Evolutionary conservation across 108 stramenopile genomes (phyloP).

Genomic region (Skeletonema tropicum): DNA sequence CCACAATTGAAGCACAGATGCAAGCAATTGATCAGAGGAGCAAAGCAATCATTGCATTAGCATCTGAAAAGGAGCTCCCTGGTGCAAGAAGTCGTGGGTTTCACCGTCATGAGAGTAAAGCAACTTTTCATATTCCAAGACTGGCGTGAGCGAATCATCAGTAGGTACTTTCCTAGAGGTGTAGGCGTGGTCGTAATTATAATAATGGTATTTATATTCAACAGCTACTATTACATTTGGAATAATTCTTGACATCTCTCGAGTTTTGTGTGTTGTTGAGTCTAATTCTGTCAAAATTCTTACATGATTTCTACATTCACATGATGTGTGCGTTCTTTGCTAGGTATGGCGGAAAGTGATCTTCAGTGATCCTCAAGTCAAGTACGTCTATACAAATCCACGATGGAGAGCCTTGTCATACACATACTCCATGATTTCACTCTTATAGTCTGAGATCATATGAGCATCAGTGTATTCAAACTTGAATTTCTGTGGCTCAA

Average conservation of each 20-base stretch:
- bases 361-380: too few species aligned
- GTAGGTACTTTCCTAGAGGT: too few species aligned
- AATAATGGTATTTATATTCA: too few species aligned
- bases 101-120: background rate
- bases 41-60: background rate
- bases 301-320: background rate
- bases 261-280: background rate
- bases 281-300: too few species aligned
- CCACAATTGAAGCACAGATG: background rate
- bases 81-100: background rate
- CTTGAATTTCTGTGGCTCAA: conserved; percentile 4
- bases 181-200: too few species aligned
- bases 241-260: background rate
- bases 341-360: background rate
- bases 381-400: background rate
- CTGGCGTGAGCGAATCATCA: background rate
- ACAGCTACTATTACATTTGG: too few species aligned
- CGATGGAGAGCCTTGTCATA: conserved; percentile 9
- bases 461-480: conserved; percentile 11
- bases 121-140: background rate
- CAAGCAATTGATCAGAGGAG: conserved; percentile 1
- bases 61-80: background rate
- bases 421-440: conserved; percentile 3
- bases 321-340: background rate
- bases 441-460: conserved; percentile 8